Percentiles rank a stretch among this genome's conserved stretches.
These are phyloP conservation scores for Thamnidium elegans DNA, from an alignment of 192 early-diverging fungal species.

Conservation along the genomic window DNA sequence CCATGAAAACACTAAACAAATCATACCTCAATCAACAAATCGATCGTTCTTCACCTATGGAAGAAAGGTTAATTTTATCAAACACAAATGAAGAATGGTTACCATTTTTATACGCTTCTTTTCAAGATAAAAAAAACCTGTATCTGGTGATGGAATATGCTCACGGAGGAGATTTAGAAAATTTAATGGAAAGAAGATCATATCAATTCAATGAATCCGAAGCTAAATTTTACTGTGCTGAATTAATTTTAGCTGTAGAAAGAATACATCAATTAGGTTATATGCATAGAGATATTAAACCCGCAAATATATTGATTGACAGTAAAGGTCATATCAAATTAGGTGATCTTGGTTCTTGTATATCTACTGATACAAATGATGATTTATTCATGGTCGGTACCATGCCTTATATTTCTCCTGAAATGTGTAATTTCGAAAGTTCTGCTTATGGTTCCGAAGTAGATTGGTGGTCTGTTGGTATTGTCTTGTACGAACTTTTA, in stretches of 20 bases:
- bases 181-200: slow-evolving; percentile 86
- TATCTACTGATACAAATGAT: slow-evolving; percentile 46
- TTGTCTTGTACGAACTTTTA: slow-evolving; percentile 83
- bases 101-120: slow-evolving; percentile 66
- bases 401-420: slow-evolving; percentile 94
- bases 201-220: slow-evolving; percentile 67
- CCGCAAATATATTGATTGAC: slow-evolving; percentile 63
- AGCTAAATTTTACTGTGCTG: slow-evolving; percentile 85
- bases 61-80: slow-evolving; percentile 75
- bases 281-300: slow-evolving; percentile 81
- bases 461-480: slow-evolving; percentile 89
- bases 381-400: slow-evolving; percentile 44
- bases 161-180: slow-evolving; percentile 93
- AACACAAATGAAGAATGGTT: slow-evolving; percentile 64
- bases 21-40: slow-evolving; percentile 64
- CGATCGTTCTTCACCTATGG: slow-evolving; percentile 85
- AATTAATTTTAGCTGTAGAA: slow-evolving; percentile 79
- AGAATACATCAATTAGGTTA: slow-evolving; percentile 84
- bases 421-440: slow-evolving; percentile 83
- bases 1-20: slow-evolving; percentile 80
- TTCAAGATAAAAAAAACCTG: slow-evolving; percentile 84
- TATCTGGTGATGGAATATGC: slow-evolving; percentile 98
- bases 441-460: slow-evolving; percentile 68
- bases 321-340: slow-evolving; percentile 59
- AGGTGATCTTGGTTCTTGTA: slow-evolving; percentile 74